A percentile compares a stretch with the other conserved stretches of the same genome.
These are phyloP conservation scores for Paramecium biaurelia DNA, from an alignment of 73 alveolate genomes.

Conservation along the genomic window DNA sequence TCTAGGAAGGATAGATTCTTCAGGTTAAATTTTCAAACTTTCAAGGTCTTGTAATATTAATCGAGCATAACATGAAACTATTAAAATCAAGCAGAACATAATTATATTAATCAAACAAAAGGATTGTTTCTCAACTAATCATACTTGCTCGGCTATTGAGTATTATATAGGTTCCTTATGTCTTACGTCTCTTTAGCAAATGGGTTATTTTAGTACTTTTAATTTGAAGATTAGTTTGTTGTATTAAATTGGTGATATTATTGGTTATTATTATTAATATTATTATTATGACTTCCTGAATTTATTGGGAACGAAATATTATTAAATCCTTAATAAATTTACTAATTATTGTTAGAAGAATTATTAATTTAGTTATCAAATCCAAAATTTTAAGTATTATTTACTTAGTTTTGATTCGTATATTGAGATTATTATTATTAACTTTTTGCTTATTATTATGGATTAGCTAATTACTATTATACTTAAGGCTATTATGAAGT, in stretches of 20 bases:
- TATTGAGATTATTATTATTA: neutral
- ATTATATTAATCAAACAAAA: neutral
- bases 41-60: neutral
- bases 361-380: neutral
- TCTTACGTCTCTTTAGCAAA: neutral
- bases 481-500: neutral
- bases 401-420: neutral
- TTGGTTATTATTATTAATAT: neutral
- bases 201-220: neutral
- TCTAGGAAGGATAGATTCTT: neutral
- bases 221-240: neutral
- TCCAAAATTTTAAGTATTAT: neutral
- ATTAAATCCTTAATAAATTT: neutral
- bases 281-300: neutral
- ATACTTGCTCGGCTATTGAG: neutral
- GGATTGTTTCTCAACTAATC: conserved; percentile 16
- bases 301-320: neutral
- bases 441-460: neutral
- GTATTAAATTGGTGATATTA: neutral
- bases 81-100: conserved; percentile 12
- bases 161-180: neutral
- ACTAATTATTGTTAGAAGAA: neutral
- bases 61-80: neutral
- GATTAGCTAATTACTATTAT: neutral
- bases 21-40: neutral